phyloP scores from a whole-genome alignment of 495 filamentous ascomycete species.

The Aspergillus diversus region DNA sequence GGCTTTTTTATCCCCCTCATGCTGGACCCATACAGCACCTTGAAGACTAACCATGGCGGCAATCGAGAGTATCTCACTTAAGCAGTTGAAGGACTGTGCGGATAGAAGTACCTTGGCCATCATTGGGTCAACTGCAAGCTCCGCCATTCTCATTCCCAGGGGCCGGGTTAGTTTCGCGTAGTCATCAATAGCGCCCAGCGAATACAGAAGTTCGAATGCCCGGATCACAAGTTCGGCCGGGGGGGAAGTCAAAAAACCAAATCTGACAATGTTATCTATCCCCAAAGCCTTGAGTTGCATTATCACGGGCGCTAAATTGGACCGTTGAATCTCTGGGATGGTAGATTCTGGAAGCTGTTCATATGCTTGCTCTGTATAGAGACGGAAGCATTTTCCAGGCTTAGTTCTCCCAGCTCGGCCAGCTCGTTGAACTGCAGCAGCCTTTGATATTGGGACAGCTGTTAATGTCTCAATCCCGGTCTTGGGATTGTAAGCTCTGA shows the following conservation, averaged over 20 bases:
- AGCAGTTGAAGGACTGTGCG: conserved; percentile 74
- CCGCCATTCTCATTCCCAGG: conserved; percentile 87
- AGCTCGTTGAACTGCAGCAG: conserved; percentile 88
- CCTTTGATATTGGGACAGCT: conserved; percentile 86
- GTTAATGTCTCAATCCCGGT: conserved; percentile 93
- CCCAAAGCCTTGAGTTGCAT: conserved; percentile 95
- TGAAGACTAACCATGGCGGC: conserved; percentile 93
- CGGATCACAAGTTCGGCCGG: conserved; percentile 86
- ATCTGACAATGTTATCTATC: conserved; percentile 92
- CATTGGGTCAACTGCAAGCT: conserved; percentile 94
- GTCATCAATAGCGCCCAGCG: conserved; percentile 84
- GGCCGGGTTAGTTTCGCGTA: conserved; percentile 92
- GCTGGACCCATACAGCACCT: conserved; percentile 79
- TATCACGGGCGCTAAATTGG: conserved; percentile 86
- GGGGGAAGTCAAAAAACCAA: conserved; percentile 86
- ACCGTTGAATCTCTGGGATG: conserved; percentile 89
- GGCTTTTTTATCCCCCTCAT: conserved; percentile 72
- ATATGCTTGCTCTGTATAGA: conserved; percentile 83
- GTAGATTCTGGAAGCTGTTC: conserved; percentile 72
- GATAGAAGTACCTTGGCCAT: conserved; percentile 88
- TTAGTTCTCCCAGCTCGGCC: conserved; percentile 91
- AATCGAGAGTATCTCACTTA: conserved; percentile 86
- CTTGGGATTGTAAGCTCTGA: conserved; percentile 82
- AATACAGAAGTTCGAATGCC: conserved; percentile 86
- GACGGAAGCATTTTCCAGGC: conserved; percentile 90